Conservation (phyloP, 495 filamentous ascomycete genomes). For the Tuber borchii region DNA sequence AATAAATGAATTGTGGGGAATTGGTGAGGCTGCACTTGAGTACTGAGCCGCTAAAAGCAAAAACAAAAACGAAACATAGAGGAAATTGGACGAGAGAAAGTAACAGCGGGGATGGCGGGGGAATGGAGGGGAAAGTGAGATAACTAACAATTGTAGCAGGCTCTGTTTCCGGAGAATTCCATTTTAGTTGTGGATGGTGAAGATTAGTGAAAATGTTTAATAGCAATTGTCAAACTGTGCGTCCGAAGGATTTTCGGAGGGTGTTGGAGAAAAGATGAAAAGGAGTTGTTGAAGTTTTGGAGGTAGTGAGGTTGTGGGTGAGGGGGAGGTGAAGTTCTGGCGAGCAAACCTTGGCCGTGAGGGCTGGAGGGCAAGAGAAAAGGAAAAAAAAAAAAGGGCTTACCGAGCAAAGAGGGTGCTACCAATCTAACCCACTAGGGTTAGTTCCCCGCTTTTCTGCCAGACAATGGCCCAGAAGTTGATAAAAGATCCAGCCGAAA, state of each 20-base stretch:
- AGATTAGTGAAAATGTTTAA: constrained; percentile 1
- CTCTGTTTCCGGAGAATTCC: constrained; percentile 51
- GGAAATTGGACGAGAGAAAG: constrained; percentile 1
- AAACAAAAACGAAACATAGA: not conserved
- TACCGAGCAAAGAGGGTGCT: constrained; percentile 19
- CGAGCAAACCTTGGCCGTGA: constrained; percentile 32
- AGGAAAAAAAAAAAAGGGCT: constrained; percentile 21
- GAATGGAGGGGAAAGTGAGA: constrained; percentile 26
- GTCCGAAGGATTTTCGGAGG: constrained; percentile 2
- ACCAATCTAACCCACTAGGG: not conserved
- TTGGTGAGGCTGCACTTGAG: not conserved
- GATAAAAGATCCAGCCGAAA: constrained; percentile 17
- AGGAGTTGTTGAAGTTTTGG: constrained; percentile 19
- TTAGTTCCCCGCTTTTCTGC: constrained; percentile 4
- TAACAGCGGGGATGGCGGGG: constrained; percentile 19
- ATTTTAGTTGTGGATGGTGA: constrained; percentile 41
- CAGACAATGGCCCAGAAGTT: not conserved
- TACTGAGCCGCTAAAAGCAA: not conserved
- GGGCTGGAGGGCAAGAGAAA: constrained; percentile 32
- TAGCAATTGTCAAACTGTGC: not conserved
- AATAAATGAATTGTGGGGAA: constrained; percentile 11
- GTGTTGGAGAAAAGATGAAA: constrained; percentile 22
- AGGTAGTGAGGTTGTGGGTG: constrained; percentile 24
- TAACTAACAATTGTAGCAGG: constrained; percentile 76
- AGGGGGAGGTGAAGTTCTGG: constrained; percentile 40